These are phyloP conservation scores for Amanita rimosa DNA, from an alignment of 768 basidiomycete species.

Conservation along the genomic window DNA sequence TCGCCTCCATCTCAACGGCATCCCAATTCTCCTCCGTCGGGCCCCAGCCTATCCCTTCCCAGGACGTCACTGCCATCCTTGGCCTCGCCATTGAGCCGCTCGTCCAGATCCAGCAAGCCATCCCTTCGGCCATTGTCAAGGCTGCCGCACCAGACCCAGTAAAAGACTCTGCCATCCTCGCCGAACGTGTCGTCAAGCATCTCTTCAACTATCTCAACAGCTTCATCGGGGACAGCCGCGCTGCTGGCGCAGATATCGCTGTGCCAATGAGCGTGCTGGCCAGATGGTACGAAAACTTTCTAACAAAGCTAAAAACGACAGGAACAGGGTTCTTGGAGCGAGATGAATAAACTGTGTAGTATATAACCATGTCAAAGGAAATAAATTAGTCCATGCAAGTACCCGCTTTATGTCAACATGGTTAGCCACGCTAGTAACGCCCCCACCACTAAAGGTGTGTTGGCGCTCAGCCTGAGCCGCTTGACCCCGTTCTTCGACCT, in stretches of 20 bases:
- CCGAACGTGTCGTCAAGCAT: constrained; percentile 63
- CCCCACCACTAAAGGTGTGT: not conserved
- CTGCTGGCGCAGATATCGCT: constrained; percentile 30
- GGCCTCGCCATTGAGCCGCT: constrained; percentile 78
- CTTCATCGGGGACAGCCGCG: constrained; percentile 35
- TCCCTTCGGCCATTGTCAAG: constrained; percentile 24
- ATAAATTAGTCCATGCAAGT: no score
- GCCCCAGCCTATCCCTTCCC: constrained; percentile 20
- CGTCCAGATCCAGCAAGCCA: constrained; percentile 35
- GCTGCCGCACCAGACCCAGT: constrained; percentile 12
- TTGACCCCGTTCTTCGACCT: not conserved
- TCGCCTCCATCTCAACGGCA: constrained; percentile 21
- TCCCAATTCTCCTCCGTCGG: constrained; percentile 24
- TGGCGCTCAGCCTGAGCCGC: not conserved
- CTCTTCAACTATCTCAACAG: constrained; percentile 67
- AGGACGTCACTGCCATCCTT: constrained; percentile 59
- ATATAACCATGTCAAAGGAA: no score
- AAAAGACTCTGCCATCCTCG: constrained; percentile 42
- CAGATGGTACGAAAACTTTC: constrained; percentile 65
- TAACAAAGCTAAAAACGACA: constrained; percentile 43
- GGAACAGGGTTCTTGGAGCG: constrained; percentile 57
- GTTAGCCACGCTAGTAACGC: no score
- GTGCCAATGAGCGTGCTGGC: constrained; percentile 54
- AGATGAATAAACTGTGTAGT: constrained; percentile 12
- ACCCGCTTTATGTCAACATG: not conserved